A percentile compares a stretch with the other conserved stretches of the same genome.
These are phyloP conservation scores for Wickerhamiella kurtzmanii DNA, from an alignment of 805 yeast species.

Conservation along the genomic window DNA sequence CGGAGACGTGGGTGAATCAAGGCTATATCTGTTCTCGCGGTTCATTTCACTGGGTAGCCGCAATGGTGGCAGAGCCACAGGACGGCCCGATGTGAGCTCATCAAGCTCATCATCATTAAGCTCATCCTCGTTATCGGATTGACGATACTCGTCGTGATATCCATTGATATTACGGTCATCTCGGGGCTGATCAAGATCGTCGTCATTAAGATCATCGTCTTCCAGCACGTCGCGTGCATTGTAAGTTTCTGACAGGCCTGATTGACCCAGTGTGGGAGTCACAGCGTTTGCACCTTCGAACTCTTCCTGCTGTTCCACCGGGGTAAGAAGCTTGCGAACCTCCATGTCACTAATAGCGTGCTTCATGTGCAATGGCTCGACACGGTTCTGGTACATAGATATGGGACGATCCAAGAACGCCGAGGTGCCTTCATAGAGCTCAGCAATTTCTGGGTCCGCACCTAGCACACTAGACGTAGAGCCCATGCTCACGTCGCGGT, in stretches of 20 bases:
- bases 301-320: conserved; percentile 12
- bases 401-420: conserved; percentile 22
- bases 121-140: too few species aligned
- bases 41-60: neutral
- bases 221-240: conserved; percentile 10
- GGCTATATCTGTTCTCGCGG: neutral
- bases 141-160: neutral
- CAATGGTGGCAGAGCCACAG: neutral
- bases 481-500: conserved; percentile 1
- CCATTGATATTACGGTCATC: conserved; percentile 6
- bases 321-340: conserved; percentile 19
- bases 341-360: conserved; percentile 15
- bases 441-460: conserved; percentile 24
- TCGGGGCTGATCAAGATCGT: neutral
- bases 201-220: neutral
- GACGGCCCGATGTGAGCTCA: neutral
- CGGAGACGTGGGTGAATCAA: neutral
- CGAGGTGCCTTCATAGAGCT: conserved; percentile 22
- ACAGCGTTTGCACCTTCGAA: conserved; percentile 3
- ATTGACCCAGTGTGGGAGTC: neutral
- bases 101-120: too few species aligned
- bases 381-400: conserved; percentile 18
- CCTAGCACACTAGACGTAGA: conserved; percentile 1
- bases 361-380: conserved; percentile 9
- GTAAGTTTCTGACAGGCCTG: conserved; percentile 7